Percentiles rank a stretch among this genome's conserved stretches.
These are phyloP conservation scores for Ophiosphaerella korrae DNA, from an alignment of 2,329 filamentous ascomycete genomes.

Conservation along the genomic window DNA sequence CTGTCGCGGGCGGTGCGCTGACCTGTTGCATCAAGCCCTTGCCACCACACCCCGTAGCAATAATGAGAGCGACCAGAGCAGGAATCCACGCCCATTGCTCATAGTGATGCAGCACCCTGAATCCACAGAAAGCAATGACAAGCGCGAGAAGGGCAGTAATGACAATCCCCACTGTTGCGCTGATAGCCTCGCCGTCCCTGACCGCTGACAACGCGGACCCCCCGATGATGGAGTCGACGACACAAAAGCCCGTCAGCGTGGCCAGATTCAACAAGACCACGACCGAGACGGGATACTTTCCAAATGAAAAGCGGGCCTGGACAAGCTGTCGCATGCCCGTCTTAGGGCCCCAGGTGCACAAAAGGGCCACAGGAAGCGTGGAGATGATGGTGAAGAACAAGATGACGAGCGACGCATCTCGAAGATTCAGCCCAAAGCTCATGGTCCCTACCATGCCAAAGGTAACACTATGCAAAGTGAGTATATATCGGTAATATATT, in stretches of 20 bases:
- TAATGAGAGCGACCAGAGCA: conserved; percentile 60
- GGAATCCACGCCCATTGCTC: conserved; percentile 64
- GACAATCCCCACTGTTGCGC: conserved; percentile 63
- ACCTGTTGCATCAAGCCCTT: conserved; percentile 57
- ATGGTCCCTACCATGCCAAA: conserved; percentile 68
- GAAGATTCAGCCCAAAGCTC: conserved; percentile 60
- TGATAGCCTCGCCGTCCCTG: conserved; percentile 48
- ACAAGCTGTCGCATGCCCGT: conserved; percentile 71
- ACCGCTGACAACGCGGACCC: conserved; percentile 55
- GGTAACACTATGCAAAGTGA: conserved; percentile 53
- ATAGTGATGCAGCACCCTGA: conserved; percentile 60
- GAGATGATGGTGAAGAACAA: conserved; percentile 67
- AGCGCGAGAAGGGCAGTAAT: conserved; percentile 63
- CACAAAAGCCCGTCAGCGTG: conserved; percentile 66
- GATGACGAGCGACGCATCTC: conserved; percentile 64
- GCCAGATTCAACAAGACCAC: conserved; percentile 67
- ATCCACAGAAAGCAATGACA: conserved; percentile 67
- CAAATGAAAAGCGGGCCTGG: conserved; percentile 66
- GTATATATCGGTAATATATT: not conserved
- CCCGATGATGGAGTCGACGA: conserved; percentile 66
- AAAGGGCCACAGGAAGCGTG: conserved; percentile 60
- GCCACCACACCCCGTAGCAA: conserved; percentile 61
- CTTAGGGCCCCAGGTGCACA: conserved; percentile 64
- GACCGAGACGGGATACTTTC: conserved; percentile 61
- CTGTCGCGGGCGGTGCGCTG: conserved; percentile 49